Evolutionary conservation across 345 rosid species (phyloP).

Genomic region (Stellera chamaejasme): DNA sequence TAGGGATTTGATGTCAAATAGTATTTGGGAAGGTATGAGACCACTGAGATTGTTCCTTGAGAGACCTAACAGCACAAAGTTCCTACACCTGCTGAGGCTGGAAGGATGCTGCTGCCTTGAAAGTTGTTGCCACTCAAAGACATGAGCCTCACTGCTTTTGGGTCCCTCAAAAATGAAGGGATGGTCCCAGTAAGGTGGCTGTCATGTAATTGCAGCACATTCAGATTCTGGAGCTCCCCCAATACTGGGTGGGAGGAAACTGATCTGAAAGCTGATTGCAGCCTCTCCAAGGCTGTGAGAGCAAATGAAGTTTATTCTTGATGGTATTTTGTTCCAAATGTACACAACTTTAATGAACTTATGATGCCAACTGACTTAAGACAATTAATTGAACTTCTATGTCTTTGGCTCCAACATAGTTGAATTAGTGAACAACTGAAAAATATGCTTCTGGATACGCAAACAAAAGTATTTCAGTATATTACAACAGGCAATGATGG

Average conservation of each 20-base stretch:
- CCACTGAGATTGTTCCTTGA: slow-evolving; percentile 5
- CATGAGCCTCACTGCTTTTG: too few relatives aligned
- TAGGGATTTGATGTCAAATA: slow-evolving; percentile 1
- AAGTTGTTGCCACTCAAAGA: neutral
- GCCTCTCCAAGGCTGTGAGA: neutral
- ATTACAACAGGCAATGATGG: too few relatives aligned
- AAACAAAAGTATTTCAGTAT: too few relatives aligned
- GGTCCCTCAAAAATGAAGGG: slow-evolving; percentile 13
- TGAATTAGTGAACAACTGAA: too few relatives aligned
- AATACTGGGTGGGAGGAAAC: slow-evolving; percentile 6
- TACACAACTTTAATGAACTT: too few relatives aligned
- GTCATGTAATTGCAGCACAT: rapidly evolving
- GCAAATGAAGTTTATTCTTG: too few relatives aligned
- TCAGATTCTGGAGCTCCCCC: slow-evolving; percentile 2
- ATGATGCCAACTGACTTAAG: too few relatives aligned
- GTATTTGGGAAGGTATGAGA: slow-evolving; percentile 2
- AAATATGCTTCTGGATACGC: too few relatives aligned
- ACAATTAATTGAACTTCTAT: too few relatives aligned
- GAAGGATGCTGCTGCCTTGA: slow-evolving; percentile 10
- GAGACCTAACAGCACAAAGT: neutral
- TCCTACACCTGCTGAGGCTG: neutral
- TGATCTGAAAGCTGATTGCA: slow-evolving; percentile 1
- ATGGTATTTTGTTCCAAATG: too few relatives aligned
- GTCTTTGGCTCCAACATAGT: too few relatives aligned
- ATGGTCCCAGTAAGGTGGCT: slow-evolving; percentile 7